Percentiles rank a stretch among this genome's conserved stretches.
Evolutionary conservation across 257 asterid species (phyloP).

Genomic region (Jacaranda mimosifolia): DNA sequence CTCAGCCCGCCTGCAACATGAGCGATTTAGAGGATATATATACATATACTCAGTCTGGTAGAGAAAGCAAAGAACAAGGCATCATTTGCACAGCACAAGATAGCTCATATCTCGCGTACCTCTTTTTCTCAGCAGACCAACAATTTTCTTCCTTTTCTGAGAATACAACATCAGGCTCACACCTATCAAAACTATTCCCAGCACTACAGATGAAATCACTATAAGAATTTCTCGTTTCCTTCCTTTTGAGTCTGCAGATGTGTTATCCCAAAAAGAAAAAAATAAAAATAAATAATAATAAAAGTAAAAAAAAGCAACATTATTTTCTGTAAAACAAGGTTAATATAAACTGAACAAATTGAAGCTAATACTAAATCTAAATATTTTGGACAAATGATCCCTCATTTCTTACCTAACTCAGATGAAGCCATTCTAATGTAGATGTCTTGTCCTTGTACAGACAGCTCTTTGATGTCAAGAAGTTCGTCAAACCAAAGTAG

Average conservation of each 20-base stretch:
- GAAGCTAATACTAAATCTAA: too few relatives aligned
- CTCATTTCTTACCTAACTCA: conserved; percentile 30
- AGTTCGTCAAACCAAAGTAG: conserved; percentile 46
- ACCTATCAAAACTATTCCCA: conserved; percentile 25
- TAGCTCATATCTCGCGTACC: neutral
- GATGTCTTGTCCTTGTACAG: conserved; percentile 38
- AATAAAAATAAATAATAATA: too few relatives aligned
- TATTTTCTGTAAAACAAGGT: neutral
- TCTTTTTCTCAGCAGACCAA: conserved; percentile 6
- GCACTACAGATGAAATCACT: neutral
- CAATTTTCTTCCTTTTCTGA: conserved; percentile 22
- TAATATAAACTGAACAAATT: too few relatives aligned
- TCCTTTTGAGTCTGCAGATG: conserved; percentile 19
- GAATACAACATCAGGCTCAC: conserved; percentile 8
- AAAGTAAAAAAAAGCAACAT: neutral
- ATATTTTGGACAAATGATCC: neutral
- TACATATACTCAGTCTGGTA: neutral
- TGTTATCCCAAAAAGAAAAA: neutral
- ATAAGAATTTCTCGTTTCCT: conserved; percentile 3
- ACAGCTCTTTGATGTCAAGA: conserved; percentile 38
- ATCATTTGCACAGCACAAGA: conserved; percentile 4
- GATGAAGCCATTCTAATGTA: conserved; percentile 46
- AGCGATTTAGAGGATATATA: neutral
- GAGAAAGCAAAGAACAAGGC: neutral
- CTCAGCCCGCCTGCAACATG: conserved; percentile 3